phyloP scores from a whole-genome alignment of 2,329 filamentous ascomycete genomes.

The Fusarium sp. region DNA sequence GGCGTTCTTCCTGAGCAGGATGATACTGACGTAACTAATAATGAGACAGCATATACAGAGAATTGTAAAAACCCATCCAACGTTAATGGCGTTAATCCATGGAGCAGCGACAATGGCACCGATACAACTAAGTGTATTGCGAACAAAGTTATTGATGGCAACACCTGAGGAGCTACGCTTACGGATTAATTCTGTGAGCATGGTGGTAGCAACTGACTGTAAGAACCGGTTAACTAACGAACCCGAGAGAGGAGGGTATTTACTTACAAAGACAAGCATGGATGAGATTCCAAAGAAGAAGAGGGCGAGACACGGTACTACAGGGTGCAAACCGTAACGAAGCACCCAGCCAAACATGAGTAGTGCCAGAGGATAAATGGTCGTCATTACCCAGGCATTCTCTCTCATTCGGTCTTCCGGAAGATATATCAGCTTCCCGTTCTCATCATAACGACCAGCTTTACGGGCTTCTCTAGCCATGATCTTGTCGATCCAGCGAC shows the following conservation, averaged over 20 bases:
- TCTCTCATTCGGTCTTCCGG: slow-evolving; percentile 86
- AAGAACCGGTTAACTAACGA: slow-evolving; percentile 5
- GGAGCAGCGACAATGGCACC: slow-evolving; percentile 75
- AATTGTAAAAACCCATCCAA: slow-evolving; percentile 78
- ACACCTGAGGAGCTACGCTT: slow-evolving; percentile 74
- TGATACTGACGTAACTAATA: slow-evolving; percentile 65
- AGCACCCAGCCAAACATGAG: slow-evolving; percentile 82
- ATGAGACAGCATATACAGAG: slow-evolving; percentile 62
- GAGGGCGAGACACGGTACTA: slow-evolving; percentile 68
- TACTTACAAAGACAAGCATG: slow-evolving; percentile 78
- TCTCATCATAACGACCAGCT: slow-evolving; percentile 72
- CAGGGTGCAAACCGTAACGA: slow-evolving; percentile 70
- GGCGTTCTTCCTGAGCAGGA: slow-evolving; percentile 67
- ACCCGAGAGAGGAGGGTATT: background rate
- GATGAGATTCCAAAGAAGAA: slow-evolving; percentile 79
- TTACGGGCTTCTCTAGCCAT: slow-evolving; percentile 79
- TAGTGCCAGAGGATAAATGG: slow-evolving; percentile 73
- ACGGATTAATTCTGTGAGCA: slow-evolving; percentile 87
- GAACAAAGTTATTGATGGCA: slow-evolving; percentile 81
- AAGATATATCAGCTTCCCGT: slow-evolving; percentile 71
- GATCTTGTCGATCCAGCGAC: slow-evolving; percentile 80
- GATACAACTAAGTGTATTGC: slow-evolving; percentile 80
- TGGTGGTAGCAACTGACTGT: slow-evolving; percentile 73
- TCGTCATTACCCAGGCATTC: slow-evolving; percentile 79
- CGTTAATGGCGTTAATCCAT: slow-evolving; percentile 73